These are phyloP conservation scores for Phaeosphaeriaceae sp. DNA, from an alignment of 2,329 filamentous ascomycete species.

Conservation along the genomic window DNA sequence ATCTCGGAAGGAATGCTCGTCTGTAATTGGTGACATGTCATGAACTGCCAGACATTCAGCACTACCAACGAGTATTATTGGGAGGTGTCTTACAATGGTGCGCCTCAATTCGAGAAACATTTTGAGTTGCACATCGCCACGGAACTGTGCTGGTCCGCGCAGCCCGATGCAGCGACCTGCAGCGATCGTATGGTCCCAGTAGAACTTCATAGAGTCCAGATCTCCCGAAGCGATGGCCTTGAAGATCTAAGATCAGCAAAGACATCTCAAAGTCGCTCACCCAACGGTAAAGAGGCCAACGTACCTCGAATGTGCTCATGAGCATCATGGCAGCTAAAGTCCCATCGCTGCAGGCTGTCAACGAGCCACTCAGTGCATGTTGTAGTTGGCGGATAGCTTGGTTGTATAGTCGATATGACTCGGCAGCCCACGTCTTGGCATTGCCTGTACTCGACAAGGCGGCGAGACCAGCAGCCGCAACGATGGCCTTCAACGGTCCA, in stretches of 20 bases:
- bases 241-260: background rate
- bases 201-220: background rate
- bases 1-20: background rate
- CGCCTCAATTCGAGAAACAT: background rate
- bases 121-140: background rate
- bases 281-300: background rate
- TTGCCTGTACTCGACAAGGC: background rate
- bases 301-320: background rate
- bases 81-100: background rate
- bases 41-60: background rate
- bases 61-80: background rate
- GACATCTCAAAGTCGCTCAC: background rate
- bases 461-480: background rate
- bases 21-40: background rate
- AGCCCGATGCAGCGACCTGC: background rate
- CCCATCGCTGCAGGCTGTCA: background rate
- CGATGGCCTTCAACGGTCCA: background rate
- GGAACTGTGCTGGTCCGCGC: background rate
- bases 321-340: background rate
- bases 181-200: background rate
- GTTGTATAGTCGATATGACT: background rate
- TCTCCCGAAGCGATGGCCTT: background rate
- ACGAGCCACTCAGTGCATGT: background rate
- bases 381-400: background rate
- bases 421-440: background rate